Percentiles rank a stretch among this genome's conserved stretches.
Conservation (phyloP, 2,329 filamentous ascomycete species). For the Neonectria punicea region DNA sequence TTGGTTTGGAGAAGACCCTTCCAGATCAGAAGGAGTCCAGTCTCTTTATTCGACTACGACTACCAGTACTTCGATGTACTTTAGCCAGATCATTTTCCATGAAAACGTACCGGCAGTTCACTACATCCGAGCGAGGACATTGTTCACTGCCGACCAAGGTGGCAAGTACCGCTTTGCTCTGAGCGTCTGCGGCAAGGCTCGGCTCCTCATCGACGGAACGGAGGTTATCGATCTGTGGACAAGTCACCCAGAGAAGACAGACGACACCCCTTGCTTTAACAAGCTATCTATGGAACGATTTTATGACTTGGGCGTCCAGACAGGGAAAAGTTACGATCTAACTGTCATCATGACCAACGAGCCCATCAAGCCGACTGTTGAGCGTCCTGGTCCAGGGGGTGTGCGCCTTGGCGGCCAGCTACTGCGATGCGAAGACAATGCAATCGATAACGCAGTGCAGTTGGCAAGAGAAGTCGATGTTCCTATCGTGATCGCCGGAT, state of each 20-base stretch:
- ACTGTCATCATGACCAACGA: slow-evolving; percentile 34
- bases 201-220: slow-evolving; percentile 46
- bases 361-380: slow-evolving; percentile 23
- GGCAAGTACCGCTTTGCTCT: background rate
- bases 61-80: slow-evolving; percentile 4
- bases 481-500: slow-evolving; percentile 63
- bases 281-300: slow-evolving; percentile 31
- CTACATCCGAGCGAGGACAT: background rate
- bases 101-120: background rate
- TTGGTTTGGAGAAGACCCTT: slow-evolving; percentile 12
- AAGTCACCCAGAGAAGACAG: slow-evolving; percentile 45
- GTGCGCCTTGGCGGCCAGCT: slow-evolving; percentile 29
- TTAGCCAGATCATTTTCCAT: background rate
- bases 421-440: slow-evolving; percentile 40
- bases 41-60: slow-evolving; percentile 10
- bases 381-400: slow-evolving; percentile 14
- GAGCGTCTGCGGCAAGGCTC: slow-evolving; percentile 38
- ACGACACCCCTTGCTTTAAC: slow-evolving; percentile 48
- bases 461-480: slow-evolving; percentile 57
- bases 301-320: slow-evolving; percentile 4
- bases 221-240: slow-evolving; percentile 43
- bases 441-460: slow-evolving; percentile 46
- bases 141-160: background rate
- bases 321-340: slow-evolving; percentile 23
- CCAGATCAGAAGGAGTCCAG: too few species aligned